Evolutionary conservation across 2,329 filamentous ascomycete species (phyloP), one percentile per base, ranked within the genome.

Genomic region (Aspergillus spinulosporus): DNA sequence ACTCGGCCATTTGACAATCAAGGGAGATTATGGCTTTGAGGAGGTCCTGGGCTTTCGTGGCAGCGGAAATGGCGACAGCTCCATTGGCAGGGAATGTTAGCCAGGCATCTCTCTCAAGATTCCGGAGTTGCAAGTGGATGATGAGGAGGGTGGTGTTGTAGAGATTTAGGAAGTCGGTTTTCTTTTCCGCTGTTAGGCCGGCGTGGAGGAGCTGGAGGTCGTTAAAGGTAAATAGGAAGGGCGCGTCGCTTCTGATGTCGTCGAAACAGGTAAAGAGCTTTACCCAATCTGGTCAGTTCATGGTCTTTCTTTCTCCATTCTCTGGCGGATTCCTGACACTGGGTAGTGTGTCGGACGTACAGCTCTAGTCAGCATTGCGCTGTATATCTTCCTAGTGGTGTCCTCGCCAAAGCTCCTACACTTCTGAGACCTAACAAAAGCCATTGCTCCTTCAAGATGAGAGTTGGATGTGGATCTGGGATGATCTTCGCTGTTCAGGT

Each of bases 201-300:
- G 31, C 40, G 40, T 50, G 32, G 6, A 55, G 31, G 2, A 29
- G 14, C 6, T 55, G 47, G 21, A 55, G 52, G 12, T 55, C 52
- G 14, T 50, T 36, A 6, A 55, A 44, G n/a, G 52, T 55, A 26
- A 55, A 55, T 26, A 49, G 43, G 32, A 50, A 55, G 12, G 39
- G 39, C 4, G 8, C 31, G n/a, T 39, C 42, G 31, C 12, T n/a
- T 39, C 40, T 48, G 14, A 31, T 45, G 12, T 43, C 40, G 6
- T 52, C 52, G 26, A 55, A 55, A 14, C 52, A 55, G 15, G 47
- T 55, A 37, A 31, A 55, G 14, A 55, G 37, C 52, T 55, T 45
- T 31, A 11, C n/a, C 11, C 8, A n/a, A 37, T 15, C 3, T 12
- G 31, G 31, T 43, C 15, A 48, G 31, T 46, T 4, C 28, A 5